Percentiles rank a stretch among this genome's conserved stretches.
phyloP scores from a whole-genome alignment of 495 filamentous ascomycete species.

The Penicillium riverlandense region DNA sequence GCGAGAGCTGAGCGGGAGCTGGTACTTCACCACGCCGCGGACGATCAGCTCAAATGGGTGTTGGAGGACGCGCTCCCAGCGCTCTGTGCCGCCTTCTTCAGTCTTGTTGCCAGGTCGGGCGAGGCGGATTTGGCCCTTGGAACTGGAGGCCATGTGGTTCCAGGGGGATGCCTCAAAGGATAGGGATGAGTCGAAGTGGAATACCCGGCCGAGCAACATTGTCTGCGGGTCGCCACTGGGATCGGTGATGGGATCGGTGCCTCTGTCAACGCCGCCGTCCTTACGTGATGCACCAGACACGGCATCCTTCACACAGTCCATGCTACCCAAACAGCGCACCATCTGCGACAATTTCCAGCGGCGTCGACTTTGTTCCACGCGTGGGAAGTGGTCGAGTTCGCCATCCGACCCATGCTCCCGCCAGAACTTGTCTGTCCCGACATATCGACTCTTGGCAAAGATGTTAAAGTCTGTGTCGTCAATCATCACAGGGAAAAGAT shows the following conservation, averaged over 20 bases:
- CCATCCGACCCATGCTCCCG: slow-evolving; percentile 41
- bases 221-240: slow-evolving; percentile 63
- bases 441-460: slow-evolving; percentile 85
- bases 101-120: slow-evolving; percentile 83
- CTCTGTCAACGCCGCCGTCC: slow-evolving; percentile 50
- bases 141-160: slow-evolving; percentile 53
- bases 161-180: slow-evolving; percentile 85
- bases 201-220: slow-evolving; percentile 84
- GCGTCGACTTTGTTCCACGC: slow-evolving; percentile 27
- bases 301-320: slow-evolving; percentile 14
- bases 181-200: slow-evolving; percentile 77
- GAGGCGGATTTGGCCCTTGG: slow-evolving; percentile 76
- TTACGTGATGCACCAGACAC: slow-evolving; percentile 4
- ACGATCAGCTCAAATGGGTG: slow-evolving; percentile 91
- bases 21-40: slow-evolving; percentile 82
- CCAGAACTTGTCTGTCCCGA: slow-evolving; percentile 72
- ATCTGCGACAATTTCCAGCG: slow-evolving; percentile 25
- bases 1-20: slow-evolving; percentile 70
- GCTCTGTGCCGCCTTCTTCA: slow-evolving; percentile 71
- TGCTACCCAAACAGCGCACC: slow-evolving; percentile 20
- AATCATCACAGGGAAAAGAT: slow-evolving; percentile 77
- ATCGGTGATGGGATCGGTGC: slow-evolving; percentile 65
- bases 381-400: slow-evolving; percentile 23
- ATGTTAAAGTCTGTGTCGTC: slow-evolving; percentile 81
- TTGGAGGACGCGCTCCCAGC: slow-evolving; percentile 86